Evolutionary conservation across 164 flowering plant species (phyloP).

Genomic region (grape (Vitis vinifera)): DNA sequence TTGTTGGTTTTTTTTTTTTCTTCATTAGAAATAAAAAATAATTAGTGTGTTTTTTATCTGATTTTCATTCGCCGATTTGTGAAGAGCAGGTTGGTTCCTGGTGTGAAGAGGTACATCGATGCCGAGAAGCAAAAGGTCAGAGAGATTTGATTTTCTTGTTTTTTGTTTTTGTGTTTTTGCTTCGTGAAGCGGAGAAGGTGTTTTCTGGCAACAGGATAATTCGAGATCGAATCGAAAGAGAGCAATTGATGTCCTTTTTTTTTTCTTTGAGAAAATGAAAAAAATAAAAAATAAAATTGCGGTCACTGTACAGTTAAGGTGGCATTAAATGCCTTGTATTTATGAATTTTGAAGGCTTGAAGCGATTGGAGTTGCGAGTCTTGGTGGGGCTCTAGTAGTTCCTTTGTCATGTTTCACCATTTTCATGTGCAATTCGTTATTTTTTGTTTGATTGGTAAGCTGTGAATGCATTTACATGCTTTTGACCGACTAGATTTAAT

Average conservation of each 20-base stretch:
- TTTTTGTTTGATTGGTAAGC: too few relatives aligned
- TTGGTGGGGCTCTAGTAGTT: too few relatives aligned
- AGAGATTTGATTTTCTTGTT: not conserved
- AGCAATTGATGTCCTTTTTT: constrained; percentile 3
- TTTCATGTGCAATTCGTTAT: too few relatives aligned
- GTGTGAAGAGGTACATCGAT: constrained; percentile 66
- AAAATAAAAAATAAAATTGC: too few relatives aligned
- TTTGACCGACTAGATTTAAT: too few relatives aligned
- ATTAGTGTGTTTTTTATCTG: not conserved
- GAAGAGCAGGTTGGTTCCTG: constrained; percentile 68
- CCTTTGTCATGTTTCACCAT: too few relatives aligned
- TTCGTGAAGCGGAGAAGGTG: not conserved
- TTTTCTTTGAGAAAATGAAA: not conserved
- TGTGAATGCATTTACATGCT: too few relatives aligned
- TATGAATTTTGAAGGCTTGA: not conserved
- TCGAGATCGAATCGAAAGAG: not conserved
- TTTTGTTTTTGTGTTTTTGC: not conserved
- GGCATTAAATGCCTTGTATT: constrained; percentile 4
- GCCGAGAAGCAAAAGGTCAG: constrained; percentile 86
- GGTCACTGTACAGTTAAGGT: too few relatives aligned
- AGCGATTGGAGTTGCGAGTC: too few relatives aligned
- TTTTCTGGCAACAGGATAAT: not conserved
- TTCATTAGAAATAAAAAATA: too few relatives aligned
- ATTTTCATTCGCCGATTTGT: not conserved
- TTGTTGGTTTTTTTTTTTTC: not conserved